Evolutionary conservation across 139 green algal genomes (phyloP).

Genomic region (Ettlia oleoabundans): DNA sequence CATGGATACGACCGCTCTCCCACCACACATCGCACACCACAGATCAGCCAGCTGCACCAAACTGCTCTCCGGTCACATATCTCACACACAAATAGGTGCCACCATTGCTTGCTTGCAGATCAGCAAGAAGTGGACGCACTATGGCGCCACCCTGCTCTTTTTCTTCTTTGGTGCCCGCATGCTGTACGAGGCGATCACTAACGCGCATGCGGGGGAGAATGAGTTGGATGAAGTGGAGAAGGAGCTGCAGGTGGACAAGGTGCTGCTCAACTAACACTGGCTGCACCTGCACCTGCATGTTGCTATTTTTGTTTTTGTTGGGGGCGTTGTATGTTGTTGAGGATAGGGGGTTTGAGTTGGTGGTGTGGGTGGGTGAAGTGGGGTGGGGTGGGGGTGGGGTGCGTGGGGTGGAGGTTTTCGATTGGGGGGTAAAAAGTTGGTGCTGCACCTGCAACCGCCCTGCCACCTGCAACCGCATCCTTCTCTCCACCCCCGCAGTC

Average conservation of each 20-base stretch:
- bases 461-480: neutral
- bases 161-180: conserved; percentile 89
- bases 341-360: too few relatives aligned
- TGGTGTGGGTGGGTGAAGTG: too few relatives aligned
- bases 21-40: too few relatives aligned
- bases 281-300: too few relatives aligned
- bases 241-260: conserved; percentile 25
- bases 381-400: too few relatives aligned
- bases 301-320: too few relatives aligned
- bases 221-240: conserved; percentile 67
- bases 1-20: too few relatives aligned
- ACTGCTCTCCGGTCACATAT: neutral
- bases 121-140: conserved; percentile 88
- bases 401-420: too few relatives aligned
- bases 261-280: neutral
- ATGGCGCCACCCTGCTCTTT: conserved; percentile 84
- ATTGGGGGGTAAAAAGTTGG: too few relatives aligned
- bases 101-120: conserved; percentile 61
- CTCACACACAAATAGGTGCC: neutral
- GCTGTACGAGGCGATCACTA: conserved; percentile 74
- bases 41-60: neutral
- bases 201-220: conserved; percentile 52
- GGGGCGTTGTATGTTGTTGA: too few relatives aligned
- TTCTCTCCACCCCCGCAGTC: neutral
- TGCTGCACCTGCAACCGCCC: too few relatives aligned